Percentiles rank a stretch among this genome's conserved stretches.
phyloP scores from a whole-genome alignment of 345 rosid genomes.

The Stellera chamaejasme region DNA sequence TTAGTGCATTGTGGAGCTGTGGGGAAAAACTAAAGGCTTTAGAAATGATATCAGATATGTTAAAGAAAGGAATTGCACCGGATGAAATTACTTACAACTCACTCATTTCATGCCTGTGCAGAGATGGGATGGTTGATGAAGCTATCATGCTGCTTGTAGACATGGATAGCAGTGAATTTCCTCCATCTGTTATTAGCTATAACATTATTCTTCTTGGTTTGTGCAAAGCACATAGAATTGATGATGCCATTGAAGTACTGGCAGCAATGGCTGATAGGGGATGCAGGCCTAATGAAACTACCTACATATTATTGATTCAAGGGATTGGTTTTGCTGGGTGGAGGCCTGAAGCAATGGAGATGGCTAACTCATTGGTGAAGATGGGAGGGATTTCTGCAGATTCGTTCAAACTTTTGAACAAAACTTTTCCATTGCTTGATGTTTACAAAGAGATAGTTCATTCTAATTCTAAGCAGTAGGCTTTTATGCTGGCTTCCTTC shows the following conservation, averaged over 20 bases:
- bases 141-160: slow-evolving; percentile 56
- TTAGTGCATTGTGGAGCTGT: slow-evolving; percentile 65
- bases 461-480: slow-evolving; percentile 22
- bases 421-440: slow-evolving; percentile 59
- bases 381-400: slow-evolving; percentile 48
- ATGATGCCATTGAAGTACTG: slow-evolving; percentile 58
- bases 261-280: slow-evolving; percentile 55
- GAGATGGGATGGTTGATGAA: slow-evolving; percentile 83
- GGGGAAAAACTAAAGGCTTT: slow-evolving; percentile 56
- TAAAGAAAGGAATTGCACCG: slow-evolving; percentile 46
- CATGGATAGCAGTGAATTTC: slow-evolving; percentile 53
- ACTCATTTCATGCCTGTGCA: slow-evolving; percentile 70
- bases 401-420: slow-evolving; percentile 47
- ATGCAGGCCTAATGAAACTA: slow-evolving; percentile 74
- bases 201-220: slow-evolving; percentile 69
- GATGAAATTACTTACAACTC: slow-evolving; percentile 81
- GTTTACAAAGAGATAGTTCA: slow-evolving; percentile 36
- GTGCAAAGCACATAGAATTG: slow-evolving; percentile 57
- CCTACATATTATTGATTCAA: slow-evolving; percentile 53
- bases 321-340: slow-evolving; percentile 73
- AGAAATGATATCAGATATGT: slow-evolving; percentile 58
- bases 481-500: too few relatives aligned
- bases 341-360: slow-evolving; percentile 64
- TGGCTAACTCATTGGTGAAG: slow-evolving; percentile 42
- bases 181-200: slow-evolving; percentile 57